Base-by-base conservation (phyloP, 305 asterid species). In the Solanum aculeatissimum region DNA sequence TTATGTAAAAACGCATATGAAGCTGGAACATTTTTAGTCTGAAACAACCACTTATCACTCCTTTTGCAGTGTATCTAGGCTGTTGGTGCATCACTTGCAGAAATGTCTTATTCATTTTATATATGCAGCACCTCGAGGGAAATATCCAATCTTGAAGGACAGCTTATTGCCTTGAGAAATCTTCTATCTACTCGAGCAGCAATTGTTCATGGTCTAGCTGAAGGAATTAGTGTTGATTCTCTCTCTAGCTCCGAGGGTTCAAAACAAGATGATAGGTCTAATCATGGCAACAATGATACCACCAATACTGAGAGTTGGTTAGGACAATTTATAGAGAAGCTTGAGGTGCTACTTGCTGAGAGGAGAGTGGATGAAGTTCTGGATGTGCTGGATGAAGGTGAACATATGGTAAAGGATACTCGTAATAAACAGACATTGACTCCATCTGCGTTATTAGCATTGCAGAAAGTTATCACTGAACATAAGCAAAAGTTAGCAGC, bases 131-230 rank as follows among this genome's bases (percentile, higher is more conserved):
- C 98, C 43, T 93, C 98, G 54, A 92, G 92, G 88, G 99, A 95
- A 86, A 96, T 96, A 19, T 94, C 97, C 74, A 93, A 95, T 87
- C 98, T 96, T 6, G 99, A 95, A 90, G 99, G 98, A 70, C 97
- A 96, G 92, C 98, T 96, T 4, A 94, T 93, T 6, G 88, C 98
- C 77, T 88, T 96, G 71, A 95, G 92, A 86, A 95, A 93, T 74
- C 97, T 91, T 69, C 86, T 96, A 7, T 92, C 97, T 0, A 87
- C 93, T 7, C 93, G 97, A 9, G 99, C 97, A 32, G 91, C 94
- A 13, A 84, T 92, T 62, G 91, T 96, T 62, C 99, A 91, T 62
- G 89, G 84, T 54, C 88, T 96, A 83, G 93, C 95, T 2, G 98
- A 95, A 23, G 99, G 98, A 77, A 91, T 92, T 6, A 91, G 89